Base-by-base conservation (phyloP, 2,329 filamentous ascomycete genomes). In the Paracoccidioides brasiliensis region DNA sequence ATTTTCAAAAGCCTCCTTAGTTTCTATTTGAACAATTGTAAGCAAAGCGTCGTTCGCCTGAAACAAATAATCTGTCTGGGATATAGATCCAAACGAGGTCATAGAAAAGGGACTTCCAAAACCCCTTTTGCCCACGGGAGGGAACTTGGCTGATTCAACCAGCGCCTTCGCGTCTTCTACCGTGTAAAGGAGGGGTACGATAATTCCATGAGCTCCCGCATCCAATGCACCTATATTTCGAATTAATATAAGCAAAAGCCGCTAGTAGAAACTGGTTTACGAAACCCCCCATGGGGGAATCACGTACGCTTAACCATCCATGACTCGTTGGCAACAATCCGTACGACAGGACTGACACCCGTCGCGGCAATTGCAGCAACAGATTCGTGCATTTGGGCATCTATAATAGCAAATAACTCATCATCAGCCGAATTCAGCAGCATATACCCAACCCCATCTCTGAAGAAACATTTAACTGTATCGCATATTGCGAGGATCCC, bases 281-380 rank as follows among this genome's bases (percentile, higher is more conserved):
- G 10, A 32, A 54, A 56, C 42, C 41, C 10, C 35, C 15, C n/a
- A 52, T 37, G 22, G 49, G 53, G 41, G 32, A 45, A 52, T 12
- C 22, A 55, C 69, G 56, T 65, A 74, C 80, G 70, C 64, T 83
- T 82, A 56, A 82, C 78, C 78, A 81, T 80, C 79, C 78, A 82
- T 50, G 76, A 72, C 67, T 82, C 78, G 55, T 80, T 80, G 32
- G 77, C 78, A 12, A 78, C 73, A 44, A 82, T 76, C 53, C 70
- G 66, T 22, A 76, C 72, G 54, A 76, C 69, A 1, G 72, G 72
- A 57, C 72, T 74, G 41, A 72, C 70, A 28, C 72, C 70, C 48
- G 66, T 67, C 15, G 67, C 65, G 8, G 72, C 69, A 59, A 76
- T 70, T 7, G 73, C 73, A 43, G 74, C 76, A 9, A 80, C 76